Conservation (phyloP, 306 rosid genomes). For the Senna tora region DNA sequence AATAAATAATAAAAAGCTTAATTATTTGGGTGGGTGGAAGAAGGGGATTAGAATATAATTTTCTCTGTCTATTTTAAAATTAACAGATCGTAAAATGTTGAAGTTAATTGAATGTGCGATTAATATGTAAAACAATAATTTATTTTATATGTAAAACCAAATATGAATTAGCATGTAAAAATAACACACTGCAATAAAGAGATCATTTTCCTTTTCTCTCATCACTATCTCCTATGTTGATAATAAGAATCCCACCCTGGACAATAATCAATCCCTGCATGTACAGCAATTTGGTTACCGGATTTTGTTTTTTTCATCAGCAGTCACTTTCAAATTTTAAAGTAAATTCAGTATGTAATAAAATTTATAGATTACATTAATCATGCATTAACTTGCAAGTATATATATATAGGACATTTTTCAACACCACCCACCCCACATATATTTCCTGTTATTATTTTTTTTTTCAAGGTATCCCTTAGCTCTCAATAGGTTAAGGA, state of each 20-base stretch:
- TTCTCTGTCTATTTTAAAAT: slow-evolving; percentile 42
- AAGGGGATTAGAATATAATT: slow-evolving; percentile 68
- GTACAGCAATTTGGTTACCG: not conserved
- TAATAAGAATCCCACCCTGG: slow-evolving; percentile 56
- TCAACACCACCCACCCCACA: not conserved
- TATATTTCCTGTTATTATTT: too few species aligned
- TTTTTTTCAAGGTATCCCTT: too few species aligned
- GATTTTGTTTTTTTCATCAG: not conserved
- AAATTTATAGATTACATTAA: not conserved
- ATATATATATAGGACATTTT: not conserved
- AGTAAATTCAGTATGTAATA: not conserved
- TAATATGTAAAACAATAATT: too few species aligned
- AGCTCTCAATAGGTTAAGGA: too few species aligned
- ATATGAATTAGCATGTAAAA: too few species aligned
- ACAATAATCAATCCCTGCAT: slow-evolving; percentile 38
- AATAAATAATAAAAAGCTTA: slow-evolving; percentile 32
- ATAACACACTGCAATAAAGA: too few species aligned
- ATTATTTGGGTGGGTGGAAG: slow-evolving; percentile 54
- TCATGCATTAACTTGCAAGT: not conserved
- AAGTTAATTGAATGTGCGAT: too few species aligned
- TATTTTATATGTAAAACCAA: too few species aligned
- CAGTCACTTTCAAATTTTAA: not conserved
- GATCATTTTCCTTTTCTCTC: slow-evolving; percentile 40
- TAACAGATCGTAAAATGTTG: slow-evolving; percentile 50
- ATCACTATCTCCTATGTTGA: slow-evolving; percentile 53